Base-by-base conservation (phyloP, 129 eudicot species). In the Gnaphalium uliginosum region DNA sequence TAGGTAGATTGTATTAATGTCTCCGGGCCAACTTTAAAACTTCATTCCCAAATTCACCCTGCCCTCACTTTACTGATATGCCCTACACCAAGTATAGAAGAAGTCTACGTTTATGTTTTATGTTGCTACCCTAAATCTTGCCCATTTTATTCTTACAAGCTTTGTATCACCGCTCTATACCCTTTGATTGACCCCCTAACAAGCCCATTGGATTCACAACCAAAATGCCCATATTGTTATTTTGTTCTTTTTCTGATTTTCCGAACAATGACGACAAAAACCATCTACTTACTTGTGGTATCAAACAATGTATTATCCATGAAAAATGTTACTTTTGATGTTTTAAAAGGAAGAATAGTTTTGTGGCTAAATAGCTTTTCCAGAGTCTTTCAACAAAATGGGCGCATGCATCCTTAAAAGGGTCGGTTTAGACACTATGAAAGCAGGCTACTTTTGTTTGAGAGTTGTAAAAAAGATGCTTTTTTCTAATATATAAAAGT, bases 381-480 rank as follows among this genome's bases (percentile, higher is more conserved):
- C 32, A 37, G 23, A 23, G 50, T 32, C 51, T 67, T 59, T 1
- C 5, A 33, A 39, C 54, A 41, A 5, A 41, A 46, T 1, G 73
- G 37, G 60, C 35, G 73, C 60, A 68, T 46, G 33, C 24, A 48
- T 25, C 15, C 7, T 48, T 13, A 43, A 18, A 56, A 71, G 29
- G 53, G 51, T 22, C 1, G 18, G 26, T 22, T 72, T 72, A 8
- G 74, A 69, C 61, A 25, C 74, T 69, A 29, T 69, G 15, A 6
- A 58, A 56, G 32, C 51, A 56, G 11, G 10, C 5, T n/a, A 53
- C 24, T 53, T 70, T 72, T 72, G 54, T 71, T 70, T 72, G 76
- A 72, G 72, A 59, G 68, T 35, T 35, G 25, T 58, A 58, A 73
- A 73, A 14, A 35, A 51, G 65, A 2, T 27, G n/a, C n/a, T 54